Evolutionary conservation across 2,329 filamentous ascomycete genomes (phyloP), one percentile per base, ranked within the genome.

Genomic region (Nigrospora sphaerica): DNA sequence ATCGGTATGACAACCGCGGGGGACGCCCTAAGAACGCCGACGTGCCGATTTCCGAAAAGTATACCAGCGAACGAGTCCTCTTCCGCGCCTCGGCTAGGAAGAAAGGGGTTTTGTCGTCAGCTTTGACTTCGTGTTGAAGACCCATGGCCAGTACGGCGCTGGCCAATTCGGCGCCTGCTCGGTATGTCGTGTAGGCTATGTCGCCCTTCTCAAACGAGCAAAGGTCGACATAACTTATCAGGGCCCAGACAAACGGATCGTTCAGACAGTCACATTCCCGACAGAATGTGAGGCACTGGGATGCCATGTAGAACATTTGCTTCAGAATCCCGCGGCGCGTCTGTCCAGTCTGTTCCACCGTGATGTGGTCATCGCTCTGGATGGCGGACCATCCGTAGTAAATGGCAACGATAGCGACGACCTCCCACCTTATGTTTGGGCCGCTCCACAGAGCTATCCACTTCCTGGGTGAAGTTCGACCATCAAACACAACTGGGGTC

Each of bases 21-120:
- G 63, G 63, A 1, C 63, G 61, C 14, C 63, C 63, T 18, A 64
- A 50, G 42, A 63, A 62, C 1, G 57, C 56, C 1, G 62, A 52
- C 2, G 58, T 52, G 23, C 58, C 55, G n/a, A 65, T 56, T 39
- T 66, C 63, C 17, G 47, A 42, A 16, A 51, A 57, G 46, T 65
- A 65, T 7, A 57, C 55, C 2, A 44, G 45, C 4, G 51, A 39
- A 13, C 62, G 54, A 12, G 55, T 44, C 13, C 55, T 47, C 37
- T 58, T 62, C 34, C 63, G 59, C 34, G 55, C 38, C 43, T 66
- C 59, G 11, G 57, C 51, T 2, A 65, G 51, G 41, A 65, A 65
- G 47, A 64, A 59, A 0, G 63, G 63, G 13, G 64, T 47, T 6
- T 47, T 52, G 14, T 56, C 54, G 38, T 53, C 57, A 44, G 56